Conservation (phyloP, 1,284 basidiomycete genomes). For the Ceratobasidium sp. region DNA sequence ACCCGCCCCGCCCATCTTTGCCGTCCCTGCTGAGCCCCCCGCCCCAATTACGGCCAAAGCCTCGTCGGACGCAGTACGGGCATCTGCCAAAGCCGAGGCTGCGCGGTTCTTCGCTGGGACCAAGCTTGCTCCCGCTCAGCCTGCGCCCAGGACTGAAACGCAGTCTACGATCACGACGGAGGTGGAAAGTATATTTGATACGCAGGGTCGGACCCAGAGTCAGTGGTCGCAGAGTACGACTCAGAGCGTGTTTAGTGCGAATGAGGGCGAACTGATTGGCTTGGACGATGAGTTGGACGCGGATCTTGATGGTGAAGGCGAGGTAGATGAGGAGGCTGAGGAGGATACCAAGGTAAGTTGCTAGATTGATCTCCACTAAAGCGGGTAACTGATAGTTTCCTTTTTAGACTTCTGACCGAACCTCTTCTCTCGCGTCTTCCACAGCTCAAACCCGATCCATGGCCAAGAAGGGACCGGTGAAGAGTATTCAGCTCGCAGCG, state of each 20-base stretch:
- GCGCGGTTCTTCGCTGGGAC: conserved; percentile 37
- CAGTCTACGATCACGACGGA: conserved; percentile 32
- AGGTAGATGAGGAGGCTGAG: conserved; percentile 20
- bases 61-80: conserved; percentile 26
- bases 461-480: conserved; percentile 62
- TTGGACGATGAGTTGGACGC: conserved; percentile 41
- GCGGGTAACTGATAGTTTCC: conserved; percentile 5
- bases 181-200: conserved; percentile 30
- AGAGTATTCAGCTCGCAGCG: conserved; percentile 84
- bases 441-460: conserved; percentile 49
- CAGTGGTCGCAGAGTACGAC: conserved; percentile 10
- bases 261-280: conserved; percentile 10
- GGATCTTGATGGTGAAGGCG: conserved; percentile 21
- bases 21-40: not conserved
- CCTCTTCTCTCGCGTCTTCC: conserved; percentile 39
- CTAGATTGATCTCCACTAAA: not conserved
- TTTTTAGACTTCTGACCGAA: conserved; percentile 14
- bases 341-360: conserved; percentile 2
- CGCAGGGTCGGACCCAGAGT: conserved; percentile 27
- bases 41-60: not conserved
- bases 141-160: conserved; percentile 23
- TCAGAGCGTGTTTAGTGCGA: conserved; percentile 6
- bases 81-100: conserved; percentile 33
- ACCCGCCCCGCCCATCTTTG: conserved; percentile 18
- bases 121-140: conserved; percentile 27